A percentile compares a stretch with the other conserved stretches of the same genome.
These are phyloP conservation scores for Physcia stellaris DNA, from an alignment of 495 filamentous ascomycete species.

Conservation along the genomic window DNA sequence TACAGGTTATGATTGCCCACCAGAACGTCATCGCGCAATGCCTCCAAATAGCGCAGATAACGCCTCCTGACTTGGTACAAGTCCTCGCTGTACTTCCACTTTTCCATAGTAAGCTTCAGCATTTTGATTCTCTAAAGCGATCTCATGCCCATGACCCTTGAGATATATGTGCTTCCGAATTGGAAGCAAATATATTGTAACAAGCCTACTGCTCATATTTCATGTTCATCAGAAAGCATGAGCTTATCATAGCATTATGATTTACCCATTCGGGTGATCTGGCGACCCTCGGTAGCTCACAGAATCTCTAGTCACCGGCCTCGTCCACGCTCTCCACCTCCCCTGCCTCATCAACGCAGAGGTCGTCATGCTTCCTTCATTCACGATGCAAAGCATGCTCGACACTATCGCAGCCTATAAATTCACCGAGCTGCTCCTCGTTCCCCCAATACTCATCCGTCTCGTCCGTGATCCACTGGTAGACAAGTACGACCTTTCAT, in stretches of 20 bases:
- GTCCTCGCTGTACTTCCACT: constrained; percentile 40
- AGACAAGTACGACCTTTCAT: constrained; percentile 42
- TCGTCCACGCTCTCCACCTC: constrained; percentile 47
- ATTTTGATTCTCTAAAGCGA: constrained; percentile 9
- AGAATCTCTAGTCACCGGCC: constrained; percentile 38
- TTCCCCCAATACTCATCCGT: constrained; percentile 57
- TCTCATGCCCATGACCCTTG: constrained; percentile 18
- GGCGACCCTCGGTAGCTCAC: no score
- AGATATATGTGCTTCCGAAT: no score
- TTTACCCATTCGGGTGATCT: no score
- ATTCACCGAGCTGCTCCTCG: constrained; percentile 47
- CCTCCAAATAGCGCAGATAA: constrained; percentile 38
- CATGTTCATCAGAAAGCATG: no score
- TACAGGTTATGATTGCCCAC: constrained; percentile 44
- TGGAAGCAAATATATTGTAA: no score
- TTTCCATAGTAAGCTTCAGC: constrained; percentile 28
- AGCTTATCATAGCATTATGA: no score
- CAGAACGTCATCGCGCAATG: constrained; percentile 51
- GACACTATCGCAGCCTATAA: constrained; percentile 34
- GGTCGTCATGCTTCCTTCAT: constrained; percentile 44
- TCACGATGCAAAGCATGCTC: constrained; percentile 45
- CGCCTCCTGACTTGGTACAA: constrained; percentile 29
- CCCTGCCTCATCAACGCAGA: constrained; percentile 41
- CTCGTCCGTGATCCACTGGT: constrained; percentile 51
- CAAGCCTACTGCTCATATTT: no score